Evolutionary conservation across 768 basidiomycete genomes (phyloP).

Genomic region (Pulveroboletus sp.): DNA sequence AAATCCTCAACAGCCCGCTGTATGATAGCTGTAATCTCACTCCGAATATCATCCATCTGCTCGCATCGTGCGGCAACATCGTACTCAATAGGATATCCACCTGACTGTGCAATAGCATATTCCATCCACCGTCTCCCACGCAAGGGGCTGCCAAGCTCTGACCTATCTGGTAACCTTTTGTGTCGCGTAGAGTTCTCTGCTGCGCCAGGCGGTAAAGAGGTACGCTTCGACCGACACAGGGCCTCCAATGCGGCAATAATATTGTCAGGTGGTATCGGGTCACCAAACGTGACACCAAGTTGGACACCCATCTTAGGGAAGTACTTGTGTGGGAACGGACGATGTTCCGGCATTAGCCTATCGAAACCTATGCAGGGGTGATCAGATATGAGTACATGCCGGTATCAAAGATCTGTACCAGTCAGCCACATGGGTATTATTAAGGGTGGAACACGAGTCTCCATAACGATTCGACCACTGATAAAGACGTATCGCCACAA

Average conservation of each 20-base stretch:
- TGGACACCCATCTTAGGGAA: slow-evolving; percentile 56
- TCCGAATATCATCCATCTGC: slow-evolving; percentile 40
- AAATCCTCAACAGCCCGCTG: slow-evolving; percentile 50
- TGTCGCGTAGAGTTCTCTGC: neutral
- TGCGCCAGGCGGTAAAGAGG: neutral
- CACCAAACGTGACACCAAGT: slow-evolving; percentile 76
- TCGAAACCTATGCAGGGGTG: slow-evolving; percentile 58
- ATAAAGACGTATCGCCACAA: neutral
- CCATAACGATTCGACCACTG: slow-evolving; percentile 83
- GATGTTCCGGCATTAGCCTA: slow-evolving; percentile 83
- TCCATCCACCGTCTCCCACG: slow-evolving; percentile 14
- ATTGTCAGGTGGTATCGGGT: slow-evolving; percentile 51
- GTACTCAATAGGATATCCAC: slow-evolving; percentile 1
- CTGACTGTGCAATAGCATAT: neutral
- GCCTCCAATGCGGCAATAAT: slow-evolving; percentile 26
- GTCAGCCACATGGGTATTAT: slow-evolving; percentile 94
- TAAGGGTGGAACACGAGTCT: slow-evolving; percentile 56
- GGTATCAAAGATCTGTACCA: slow-evolving; percentile 35
- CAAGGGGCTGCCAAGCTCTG: neutral
- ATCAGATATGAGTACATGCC: neutral
- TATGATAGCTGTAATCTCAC: slow-evolving; percentile 49
- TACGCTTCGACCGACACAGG: neutral
- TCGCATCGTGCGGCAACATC: slow-evolving; percentile 9
- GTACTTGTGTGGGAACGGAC: slow-evolving; percentile 68
- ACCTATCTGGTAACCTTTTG: neutral